phyloP scores from a whole-genome alignment of 2,329 filamentous ascomycete genomes.

The Pyrenophora seminiperda region DNA sequence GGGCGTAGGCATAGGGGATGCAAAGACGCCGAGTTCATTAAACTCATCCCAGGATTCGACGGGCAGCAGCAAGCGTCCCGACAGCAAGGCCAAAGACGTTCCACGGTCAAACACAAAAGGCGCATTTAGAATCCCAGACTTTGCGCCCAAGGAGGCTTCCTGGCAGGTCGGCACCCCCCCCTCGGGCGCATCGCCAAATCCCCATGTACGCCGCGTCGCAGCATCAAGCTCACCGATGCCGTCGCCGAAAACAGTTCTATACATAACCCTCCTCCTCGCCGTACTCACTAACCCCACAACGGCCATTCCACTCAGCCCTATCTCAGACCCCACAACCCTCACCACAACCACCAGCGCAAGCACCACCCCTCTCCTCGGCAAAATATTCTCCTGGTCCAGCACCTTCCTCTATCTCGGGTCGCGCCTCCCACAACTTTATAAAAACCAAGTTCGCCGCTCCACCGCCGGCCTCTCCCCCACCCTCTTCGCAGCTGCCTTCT shows the following conservation, averaged over 20 bases:
- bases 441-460: conserved; percentile 66
- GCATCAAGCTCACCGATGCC: conserved; percentile 52
- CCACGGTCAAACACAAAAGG: conserved; percentile 41
- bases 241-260: conserved; percentile 53
- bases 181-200: conserved; percentile 30
- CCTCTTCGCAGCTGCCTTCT: conserved; percentile 69
- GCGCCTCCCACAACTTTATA: conserved; percentile 64
- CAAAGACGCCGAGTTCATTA: conserved; percentile 7
- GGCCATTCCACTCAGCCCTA: conserved; percentile 34
- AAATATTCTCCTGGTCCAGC: conserved; percentile 51
- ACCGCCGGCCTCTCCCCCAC: conserved; percentile 67
- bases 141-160: conserved; percentile 36
- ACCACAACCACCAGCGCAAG: conserved; percentile 11
- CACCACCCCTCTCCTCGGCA: conserved; percentile 46
- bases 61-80: conserved; percentile 5
- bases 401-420: conserved; percentile 50
- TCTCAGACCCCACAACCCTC: conserved; percentile 20
- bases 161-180: conserved; percentile 27
- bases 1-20: conserved; percentile 24
- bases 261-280: conserved; percentile 54
- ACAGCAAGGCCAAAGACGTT: conserved; percentile 27
- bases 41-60: conserved; percentile 16
- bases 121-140: conserved; percentile 47
- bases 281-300: conserved; percentile 48
- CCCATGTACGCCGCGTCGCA: conserved; percentile 39